Evolutionary conservation across 177 flowering plant genomes (phyloP).

Genomic region (Vitis hybrid): DNA sequence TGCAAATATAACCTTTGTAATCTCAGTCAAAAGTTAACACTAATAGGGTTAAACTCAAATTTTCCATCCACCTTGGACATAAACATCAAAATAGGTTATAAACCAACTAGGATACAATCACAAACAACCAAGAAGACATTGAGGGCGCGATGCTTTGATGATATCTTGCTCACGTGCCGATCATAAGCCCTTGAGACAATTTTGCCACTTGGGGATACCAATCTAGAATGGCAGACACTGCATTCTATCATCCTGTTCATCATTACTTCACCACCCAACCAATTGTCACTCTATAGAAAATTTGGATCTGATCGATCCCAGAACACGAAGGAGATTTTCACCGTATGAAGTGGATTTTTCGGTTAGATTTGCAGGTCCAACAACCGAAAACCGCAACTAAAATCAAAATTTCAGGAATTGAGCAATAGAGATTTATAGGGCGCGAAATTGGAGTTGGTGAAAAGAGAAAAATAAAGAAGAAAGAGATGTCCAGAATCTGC

Average conservation of each 20-base stretch:
- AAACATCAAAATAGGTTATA: constrained; percentile 93
- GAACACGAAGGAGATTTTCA: not conserved
- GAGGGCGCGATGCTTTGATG: constrained; percentile 76
- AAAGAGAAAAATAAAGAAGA: constrained; percentile 9
- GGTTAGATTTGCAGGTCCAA: not conserved
- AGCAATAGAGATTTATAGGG: not conserved
- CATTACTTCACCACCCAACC: constrained; percentile 27
- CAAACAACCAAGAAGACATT: constrained; percentile 84
- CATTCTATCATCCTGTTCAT: constrained; percentile 87
- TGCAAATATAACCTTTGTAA: constrained; percentile 84
- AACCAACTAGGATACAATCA: constrained; percentile 89
- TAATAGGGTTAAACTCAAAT: constrained; percentile 89
- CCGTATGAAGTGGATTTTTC: not conserved
- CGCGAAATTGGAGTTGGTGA: not conserved
- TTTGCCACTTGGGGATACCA: constrained; percentile 59
- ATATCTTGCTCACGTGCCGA: constrained; percentile 62
- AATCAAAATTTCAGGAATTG: not conserved
- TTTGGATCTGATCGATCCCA: constrained; percentile 3
- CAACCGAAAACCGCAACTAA: not conserved
- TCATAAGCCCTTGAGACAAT: constrained; percentile 87
- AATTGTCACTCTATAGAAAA: constrained; percentile 2
- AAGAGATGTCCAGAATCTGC: constrained; percentile 34
- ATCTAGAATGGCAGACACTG: constrained; percentile 85
- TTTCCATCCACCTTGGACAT: constrained; percentile 98
- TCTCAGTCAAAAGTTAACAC: constrained; percentile 95